phyloP scores from a whole-genome alignment of 306 rosid species.

The Amphicarpaea edgeworthii region DNA sequence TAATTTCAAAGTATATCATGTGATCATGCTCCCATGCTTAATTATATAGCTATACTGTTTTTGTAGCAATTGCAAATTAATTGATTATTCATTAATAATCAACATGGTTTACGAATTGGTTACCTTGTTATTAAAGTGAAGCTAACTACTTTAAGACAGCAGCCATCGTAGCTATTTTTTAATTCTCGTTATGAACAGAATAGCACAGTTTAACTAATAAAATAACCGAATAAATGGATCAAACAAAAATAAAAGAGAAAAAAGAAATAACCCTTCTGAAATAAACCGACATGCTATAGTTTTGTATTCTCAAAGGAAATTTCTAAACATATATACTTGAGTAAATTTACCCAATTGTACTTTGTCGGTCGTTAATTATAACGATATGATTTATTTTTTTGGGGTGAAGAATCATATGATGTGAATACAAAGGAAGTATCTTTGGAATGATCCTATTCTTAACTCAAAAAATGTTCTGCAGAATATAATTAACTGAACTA shows the following conservation, averaged over 20 bases:
- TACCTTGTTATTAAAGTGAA: neutral
- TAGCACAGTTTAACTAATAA: slow-evolving; percentile 23
- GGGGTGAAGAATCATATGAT: neutral
- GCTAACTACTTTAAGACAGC: slow-evolving; percentile 8
- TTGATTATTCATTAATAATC: slow-evolving; percentile 3
- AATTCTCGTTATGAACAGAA: neutral
- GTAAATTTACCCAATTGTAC: neutral
- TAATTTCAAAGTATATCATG: slow-evolving; percentile 31
- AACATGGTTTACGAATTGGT: slow-evolving; percentile 6
- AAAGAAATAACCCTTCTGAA: neutral
- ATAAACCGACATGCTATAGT: neutral
- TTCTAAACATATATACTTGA: neutral
- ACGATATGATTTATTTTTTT: neutral
- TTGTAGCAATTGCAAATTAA: neutral
- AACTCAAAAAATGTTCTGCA: neutral
- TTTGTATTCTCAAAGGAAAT: slow-evolving; percentile 17
- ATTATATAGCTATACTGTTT: neutral
- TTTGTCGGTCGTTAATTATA: slow-evolving; percentile 6
- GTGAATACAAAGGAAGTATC: slow-evolving; percentile 3
- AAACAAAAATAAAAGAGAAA: neutral
- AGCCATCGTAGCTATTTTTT: slow-evolving; percentile 5
- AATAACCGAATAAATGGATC: slow-evolving; percentile 31
- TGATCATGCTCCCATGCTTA: neutral
- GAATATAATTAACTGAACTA: slow-evolving; percentile 22
- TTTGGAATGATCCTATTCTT: slow-evolving; percentile 4